Base-by-base conservation (phyloP, 2,329 filamentous ascomycete species). In the Aspergillus sergii region DNA sequence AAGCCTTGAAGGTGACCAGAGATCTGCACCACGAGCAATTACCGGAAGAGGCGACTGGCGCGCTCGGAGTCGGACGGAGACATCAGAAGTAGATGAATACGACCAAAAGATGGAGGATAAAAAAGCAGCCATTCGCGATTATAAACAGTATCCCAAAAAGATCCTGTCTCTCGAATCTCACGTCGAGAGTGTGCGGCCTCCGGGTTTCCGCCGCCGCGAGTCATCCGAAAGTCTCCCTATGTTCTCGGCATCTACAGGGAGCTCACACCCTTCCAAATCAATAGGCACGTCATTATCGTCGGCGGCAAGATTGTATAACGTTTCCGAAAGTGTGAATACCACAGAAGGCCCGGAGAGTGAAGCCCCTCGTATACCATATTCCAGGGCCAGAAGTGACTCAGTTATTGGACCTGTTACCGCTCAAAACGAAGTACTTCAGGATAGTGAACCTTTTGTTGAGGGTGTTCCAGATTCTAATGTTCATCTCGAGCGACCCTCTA, bases 171-270 rank as follows among this genome's bases (percentile, higher is more conserved):
- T 85, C 54, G 83, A 85, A 55, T 76, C 81, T 11, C 69, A 76
- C 26, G 67, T 74, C 23, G 72, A 73, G 23, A 62, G 68, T 16
- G 72, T 63, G 45, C 72, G 72, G 54, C 72, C 70, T 67, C 72
- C 75, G 64, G 70, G 70, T 67, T 78, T 78, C 69, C 82, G 65
- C 71, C 82, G 85, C 41, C 85, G 86, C 68, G 83, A 87, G 67
- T 89, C 86, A 28, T 81, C 83, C 8, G 87, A 89, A 65, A 89
- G 86, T 72, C 88, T 89, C 67, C 79, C 83, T 26, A 88, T 89
- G 83, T 88, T 89, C 66, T 88, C 86, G 45, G 84, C 85, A n/a
- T 87, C 86, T 11, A 84, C 85, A 1, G 85, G 85, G 64, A 82
- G 81, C 63, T 89, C 86, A 7, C 80, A 84, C 58, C 80, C 77